Percentiles rank a stretch among this genome's conserved stretches.
Evolutionary conservation across 1,284 basidiomycete genomes (phyloP).

Genomic region (Puccinia triticina): DNA sequence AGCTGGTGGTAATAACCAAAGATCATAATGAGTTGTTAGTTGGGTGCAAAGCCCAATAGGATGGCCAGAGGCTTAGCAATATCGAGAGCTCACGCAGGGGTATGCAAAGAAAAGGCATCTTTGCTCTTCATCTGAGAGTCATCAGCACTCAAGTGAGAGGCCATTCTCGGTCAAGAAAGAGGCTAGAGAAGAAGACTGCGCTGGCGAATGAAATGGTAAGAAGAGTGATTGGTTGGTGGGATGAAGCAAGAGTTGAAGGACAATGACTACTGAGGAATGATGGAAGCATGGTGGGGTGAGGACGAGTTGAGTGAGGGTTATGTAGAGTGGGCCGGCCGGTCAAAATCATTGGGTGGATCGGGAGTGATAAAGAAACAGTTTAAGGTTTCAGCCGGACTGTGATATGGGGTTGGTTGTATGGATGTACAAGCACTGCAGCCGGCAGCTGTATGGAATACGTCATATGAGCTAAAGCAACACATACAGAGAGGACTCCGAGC

Average conservation of each 20-base stretch:
- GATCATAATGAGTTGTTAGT: not conserved
- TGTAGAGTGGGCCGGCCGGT: too few species aligned
- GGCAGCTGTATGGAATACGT: too few species aligned
- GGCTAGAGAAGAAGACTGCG: not conserved
- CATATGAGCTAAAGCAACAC: too few species aligned
- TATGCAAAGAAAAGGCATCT: conserved; percentile 41
- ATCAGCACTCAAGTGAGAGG: conserved; percentile 26
- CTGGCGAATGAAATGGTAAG: not conserved
- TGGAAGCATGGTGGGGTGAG: too few species aligned
- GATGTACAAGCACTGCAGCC: too few species aligned
- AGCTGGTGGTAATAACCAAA: conserved; percentile 7
- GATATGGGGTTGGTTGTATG: too few species aligned
- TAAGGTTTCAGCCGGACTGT: too few species aligned
- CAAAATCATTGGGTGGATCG: too few species aligned
- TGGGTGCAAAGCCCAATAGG: not conserved
- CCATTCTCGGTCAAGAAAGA: conserved; percentile 6
- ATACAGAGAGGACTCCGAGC: too few species aligned
- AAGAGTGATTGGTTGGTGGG: not conserved
- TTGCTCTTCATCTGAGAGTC: conserved; percentile 17
- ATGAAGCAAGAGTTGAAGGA: conserved; percentile 1
- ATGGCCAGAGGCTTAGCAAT: not conserved
- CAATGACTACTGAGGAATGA: too few species aligned
- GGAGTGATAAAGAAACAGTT: too few species aligned
- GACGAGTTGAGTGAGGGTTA: too few species aligned
- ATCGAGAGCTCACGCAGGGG: conserved; percentile 39